Evolutionary conservation across 2,329 filamentous ascomycete genomes (phyloP).

Genomic region (Monilinia polystroma): DNA sequence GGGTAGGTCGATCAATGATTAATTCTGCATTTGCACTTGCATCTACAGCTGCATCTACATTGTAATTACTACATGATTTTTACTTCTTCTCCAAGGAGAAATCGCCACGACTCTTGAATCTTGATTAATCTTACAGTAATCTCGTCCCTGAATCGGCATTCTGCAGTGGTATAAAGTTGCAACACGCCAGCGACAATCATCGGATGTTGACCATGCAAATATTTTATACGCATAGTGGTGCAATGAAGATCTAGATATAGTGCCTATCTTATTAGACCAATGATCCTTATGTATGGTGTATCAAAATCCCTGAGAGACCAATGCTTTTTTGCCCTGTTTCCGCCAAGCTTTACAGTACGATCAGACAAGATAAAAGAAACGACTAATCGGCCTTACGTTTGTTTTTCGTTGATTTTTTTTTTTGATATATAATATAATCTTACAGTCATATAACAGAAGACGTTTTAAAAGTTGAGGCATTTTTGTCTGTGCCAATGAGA

Average conservation of each 20-base stretch:
- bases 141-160: not conserved
- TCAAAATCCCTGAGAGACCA: constrained; percentile 10
- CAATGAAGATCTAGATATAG: not conserved
- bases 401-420: not conserved
- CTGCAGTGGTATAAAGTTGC: not conserved
- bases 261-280: too few relatives aligned
- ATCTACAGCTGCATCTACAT: not conserved
- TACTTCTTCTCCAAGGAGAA: not conserved
- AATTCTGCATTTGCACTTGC: not conserved
- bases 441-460: not conserved
- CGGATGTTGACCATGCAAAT: too few relatives aligned
- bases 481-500: not conserved
- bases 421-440: not conserved
- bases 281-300: not conserved
- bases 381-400: too few relatives aligned
- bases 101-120: not conserved
- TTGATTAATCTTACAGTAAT: not conserved
- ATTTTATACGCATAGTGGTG: too few relatives aligned
- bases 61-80: too few relatives aligned
- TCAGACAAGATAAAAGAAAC: not conserved
- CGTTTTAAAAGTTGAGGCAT: not conserved
- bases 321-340: not conserved
- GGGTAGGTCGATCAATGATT: too few relatives aligned
- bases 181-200: not conserved
- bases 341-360: not conserved